Conservation (phyloP, 1,284 basidiomycete species). For the Leccinum subfulvum region DNA sequence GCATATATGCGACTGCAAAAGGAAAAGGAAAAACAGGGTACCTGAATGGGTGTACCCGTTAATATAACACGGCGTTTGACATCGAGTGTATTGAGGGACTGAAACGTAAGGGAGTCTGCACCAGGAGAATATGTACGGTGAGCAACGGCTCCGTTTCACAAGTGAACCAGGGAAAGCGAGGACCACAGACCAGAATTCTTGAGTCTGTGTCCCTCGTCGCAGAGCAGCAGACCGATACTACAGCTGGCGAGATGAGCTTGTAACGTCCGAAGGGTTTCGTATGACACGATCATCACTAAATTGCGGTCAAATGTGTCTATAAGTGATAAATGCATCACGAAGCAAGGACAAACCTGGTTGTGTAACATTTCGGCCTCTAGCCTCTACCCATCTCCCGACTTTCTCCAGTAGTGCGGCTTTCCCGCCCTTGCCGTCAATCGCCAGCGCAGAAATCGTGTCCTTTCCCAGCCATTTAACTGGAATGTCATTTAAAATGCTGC, state of each 20-base stretch:
- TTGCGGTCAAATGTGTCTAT: not conserved
- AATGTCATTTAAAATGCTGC: not conserved
- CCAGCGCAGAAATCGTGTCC: slow-evolving; percentile 77
- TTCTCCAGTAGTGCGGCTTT: slow-evolving; percentile 78
- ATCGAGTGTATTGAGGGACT: slow-evolving; percentile 80
- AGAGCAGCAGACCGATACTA: slow-evolving; percentile 87
- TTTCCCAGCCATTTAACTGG: slow-evolving; percentile 91
- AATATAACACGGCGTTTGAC: slow-evolving; percentile 95
- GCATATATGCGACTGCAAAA: slow-evolving; percentile 8
- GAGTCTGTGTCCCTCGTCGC: slow-evolving; percentile 95
- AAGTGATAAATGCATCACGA: not conserved
- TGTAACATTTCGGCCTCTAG: slow-evolving; percentile 82
- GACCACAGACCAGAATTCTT: slow-evolving; percentile 85
- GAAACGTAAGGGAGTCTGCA: slow-evolving; percentile 85
- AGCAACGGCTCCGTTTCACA: slow-evolving; percentile 9
- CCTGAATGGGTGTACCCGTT: slow-evolving; percentile 95
- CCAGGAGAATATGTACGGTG: slow-evolving; percentile 11
- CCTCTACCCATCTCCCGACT: slow-evolving; percentile 85
- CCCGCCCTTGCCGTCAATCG: slow-evolving; percentile 88
- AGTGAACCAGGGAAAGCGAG: not conserved
- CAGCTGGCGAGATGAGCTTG: slow-evolving; percentile 74
- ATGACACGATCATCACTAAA: slow-evolving; percentile 97
- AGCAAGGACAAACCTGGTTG: slow-evolving; percentile 67
- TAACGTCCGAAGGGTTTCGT: slow-evolving; percentile 91
- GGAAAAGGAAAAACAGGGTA: slow-evolving; percentile 23